phyloP scores from a whole-genome alignment of 768 basidiomycete genomes.

The Lentinula sp. region DNA sequence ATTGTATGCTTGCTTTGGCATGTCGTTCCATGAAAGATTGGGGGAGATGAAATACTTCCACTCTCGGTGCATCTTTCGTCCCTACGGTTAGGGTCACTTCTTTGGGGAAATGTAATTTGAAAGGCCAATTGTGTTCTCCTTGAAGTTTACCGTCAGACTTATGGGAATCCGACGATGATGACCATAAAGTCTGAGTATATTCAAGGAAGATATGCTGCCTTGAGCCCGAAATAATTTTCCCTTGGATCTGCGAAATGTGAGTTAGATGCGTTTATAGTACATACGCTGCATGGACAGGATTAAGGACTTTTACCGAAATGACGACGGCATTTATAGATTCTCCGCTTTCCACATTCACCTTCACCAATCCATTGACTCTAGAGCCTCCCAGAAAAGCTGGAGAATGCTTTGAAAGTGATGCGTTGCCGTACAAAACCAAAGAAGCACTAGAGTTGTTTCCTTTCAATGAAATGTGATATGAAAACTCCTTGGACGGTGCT shows the following conservation, averaged over 20 bases:
- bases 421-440: constrained; percentile 30
- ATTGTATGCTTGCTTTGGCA: neutral
- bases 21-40: neutral
- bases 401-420: constrained; percentile 20
- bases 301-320: constrained; percentile 27
- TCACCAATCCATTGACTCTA: constrained; percentile 12
- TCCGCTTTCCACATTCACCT: constrained; percentile 13
- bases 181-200: constrained; percentile 28
- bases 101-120: constrained; percentile 31
- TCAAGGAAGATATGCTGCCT: constrained; percentile 29
- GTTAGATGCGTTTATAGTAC: neutral
- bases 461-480: neutral
- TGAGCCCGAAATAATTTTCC: constrained; percentile 33
- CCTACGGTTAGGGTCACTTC: neutral
- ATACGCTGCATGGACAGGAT: neutral
- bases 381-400: constrained; percentile 17
- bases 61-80: neutral
- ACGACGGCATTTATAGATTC: constrained; percentile 32
- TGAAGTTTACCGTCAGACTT: constrained; percentile 22
- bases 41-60: neutral
- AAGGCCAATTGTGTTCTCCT: constrained; percentile 31
- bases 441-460: constrained; percentile 25
- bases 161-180: constrained; percentile 13
- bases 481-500: neutral
- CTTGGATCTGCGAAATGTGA: constrained; percentile 21